Conservation (phyloP, 1,284 basidiomycete genomes). For the Ceratobasidium sp. region DNA sequence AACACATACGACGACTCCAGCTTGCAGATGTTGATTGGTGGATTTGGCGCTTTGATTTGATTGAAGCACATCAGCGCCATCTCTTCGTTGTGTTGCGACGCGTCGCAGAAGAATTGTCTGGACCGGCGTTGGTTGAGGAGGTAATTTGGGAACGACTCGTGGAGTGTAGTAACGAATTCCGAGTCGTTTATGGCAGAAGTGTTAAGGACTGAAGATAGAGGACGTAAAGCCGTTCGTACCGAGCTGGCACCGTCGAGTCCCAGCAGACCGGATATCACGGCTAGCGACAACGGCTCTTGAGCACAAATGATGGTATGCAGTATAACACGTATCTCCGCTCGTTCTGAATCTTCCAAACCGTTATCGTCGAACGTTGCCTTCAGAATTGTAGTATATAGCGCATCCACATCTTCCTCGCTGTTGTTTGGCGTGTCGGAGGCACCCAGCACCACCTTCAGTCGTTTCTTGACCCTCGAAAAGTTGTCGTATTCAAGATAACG, state of each 20-base stretch:
- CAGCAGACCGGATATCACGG: not conserved
- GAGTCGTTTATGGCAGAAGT: not conserved
- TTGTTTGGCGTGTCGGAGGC: not conserved
- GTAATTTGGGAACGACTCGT: slow-evolving; percentile 20
- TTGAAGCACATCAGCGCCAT: not conserved
- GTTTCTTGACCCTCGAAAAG: not conserved
- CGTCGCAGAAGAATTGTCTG: not conserved
- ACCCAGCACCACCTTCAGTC: not conserved
- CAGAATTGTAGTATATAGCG: slow-evolving; percentile 11
- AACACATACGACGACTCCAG: not conserved
- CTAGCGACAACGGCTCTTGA: slow-evolving; percentile 10
- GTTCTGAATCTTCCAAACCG: not conserved
- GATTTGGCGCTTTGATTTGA: not conserved
- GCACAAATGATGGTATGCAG: not conserved
- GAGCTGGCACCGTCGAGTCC: not conserved
- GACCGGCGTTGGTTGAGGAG: not conserved
- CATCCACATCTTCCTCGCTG: not conserved
- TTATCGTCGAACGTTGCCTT: not conserved
- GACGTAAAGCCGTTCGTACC: not conserved
- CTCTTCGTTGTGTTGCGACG: not conserved
- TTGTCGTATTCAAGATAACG: slow-evolving; percentile 15
- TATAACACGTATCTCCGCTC: not conserved
- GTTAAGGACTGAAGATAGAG: slow-evolving; percentile 7
- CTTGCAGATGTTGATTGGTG: slow-evolving; percentile 30
- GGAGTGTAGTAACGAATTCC: slow-evolving; percentile 3